Percentiles rank a stretch among this genome's conserved stretches.
Evolutionary conservation across 495 filamentous ascomycete genomes (phyloP).

Genomic region (Penicillium paxilli): DNA sequence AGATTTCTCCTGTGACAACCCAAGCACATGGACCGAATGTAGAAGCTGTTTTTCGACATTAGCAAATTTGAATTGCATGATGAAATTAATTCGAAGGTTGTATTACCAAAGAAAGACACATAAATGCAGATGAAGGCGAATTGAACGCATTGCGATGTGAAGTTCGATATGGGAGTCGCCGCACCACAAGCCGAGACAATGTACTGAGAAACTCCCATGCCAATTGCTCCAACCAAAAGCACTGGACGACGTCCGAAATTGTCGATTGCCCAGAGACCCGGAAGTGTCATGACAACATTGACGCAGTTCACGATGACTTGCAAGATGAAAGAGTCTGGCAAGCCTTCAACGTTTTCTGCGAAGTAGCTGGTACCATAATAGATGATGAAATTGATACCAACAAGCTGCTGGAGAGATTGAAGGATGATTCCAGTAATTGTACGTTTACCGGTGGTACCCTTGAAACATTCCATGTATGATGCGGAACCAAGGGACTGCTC

Average conservation of each 20-base stretch:
- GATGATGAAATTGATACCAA: constrained; percentile 71
- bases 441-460: constrained; percentile 53
- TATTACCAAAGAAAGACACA: constrained; percentile 82
- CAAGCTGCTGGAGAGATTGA: constrained; percentile 74
- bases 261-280: constrained; percentile 66
- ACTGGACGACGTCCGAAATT: constrained; percentile 66
- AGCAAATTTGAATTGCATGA: too few species aligned
- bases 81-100: too few species aligned
- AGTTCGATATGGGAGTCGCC: constrained; percentile 33
- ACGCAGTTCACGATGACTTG: constrained; percentile 63
- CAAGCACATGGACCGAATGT: constrained; percentile 73
- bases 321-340: constrained; percentile 61
- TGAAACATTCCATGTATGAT: constrained; percentile 10
- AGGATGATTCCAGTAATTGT: constrained; percentile 69
- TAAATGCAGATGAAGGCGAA: constrained; percentile 71
- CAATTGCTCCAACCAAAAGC: constrained; percentile 65
- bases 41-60: constrained; percentile 29
- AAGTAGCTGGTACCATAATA: constrained; percentile 75
- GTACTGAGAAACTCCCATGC: constrained; percentile 64
- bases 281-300: constrained; percentile 64
- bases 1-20: constrained; percentile 76
- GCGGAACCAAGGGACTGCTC: constrained; percentile 58
- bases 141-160: constrained; percentile 56
- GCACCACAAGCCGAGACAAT: constrained; percentile 65
- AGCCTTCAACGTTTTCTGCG: constrained; percentile 50